These are phyloP conservation scores for Hansenula lynferdii DNA, from an alignment of 1,139 yeast species.

Conservation along the genomic window DNA sequence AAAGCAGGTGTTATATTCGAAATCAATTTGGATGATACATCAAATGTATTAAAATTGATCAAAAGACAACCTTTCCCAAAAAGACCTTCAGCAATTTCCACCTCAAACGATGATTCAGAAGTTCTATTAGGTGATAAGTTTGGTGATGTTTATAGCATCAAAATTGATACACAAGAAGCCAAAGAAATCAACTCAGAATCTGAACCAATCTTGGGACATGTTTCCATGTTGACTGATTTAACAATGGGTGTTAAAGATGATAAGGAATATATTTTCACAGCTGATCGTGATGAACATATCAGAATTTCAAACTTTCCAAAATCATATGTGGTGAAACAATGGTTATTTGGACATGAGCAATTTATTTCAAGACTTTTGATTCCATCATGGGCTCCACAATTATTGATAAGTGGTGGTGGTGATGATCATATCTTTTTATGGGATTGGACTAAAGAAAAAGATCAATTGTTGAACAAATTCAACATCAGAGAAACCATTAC, in stretches of 20 bases:
- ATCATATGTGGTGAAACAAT: slow-evolving; percentile 70
- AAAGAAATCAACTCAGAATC: slow-evolving; percentile 23
- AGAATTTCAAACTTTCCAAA: slow-evolving; percentile 82
- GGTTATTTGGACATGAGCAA: slow-evolving; percentile 84
- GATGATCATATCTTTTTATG: slow-evolving; percentile 73
- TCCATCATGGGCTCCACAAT: slow-evolving; percentile 42
- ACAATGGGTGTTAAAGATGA: slow-evolving; percentile 36
- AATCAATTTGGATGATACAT: slow-evolving; percentile 26
- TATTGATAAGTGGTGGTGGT: slow-evolving; percentile 85
- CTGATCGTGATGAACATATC: slow-evolving; percentile 96
- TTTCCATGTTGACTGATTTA: slow-evolving; percentile 87
- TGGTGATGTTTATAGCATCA: slow-evolving; percentile 82
- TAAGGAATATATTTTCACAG: slow-evolving; percentile 60
- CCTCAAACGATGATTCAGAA: slow-evolving; percentile 43
- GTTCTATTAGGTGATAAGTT: slow-evolving; percentile 90
- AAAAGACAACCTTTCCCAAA: slow-evolving; percentile 82
- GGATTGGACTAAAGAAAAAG: slow-evolving; percentile 59
- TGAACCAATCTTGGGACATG: slow-evolving; percentile 86
- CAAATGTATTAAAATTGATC: slow-evolving; percentile 39
- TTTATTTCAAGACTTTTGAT: slow-evolving; percentile 64
- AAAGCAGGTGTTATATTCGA: slow-evolving; percentile 70
- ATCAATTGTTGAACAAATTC: slow-evolving; percentile 42
- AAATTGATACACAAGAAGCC: slow-evolving; percentile 27
- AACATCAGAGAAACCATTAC: slow-evolving; percentile 44
- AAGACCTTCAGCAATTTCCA: slow-evolving; percentile 80